Base-by-base conservation (phyloP, 176 grass and related monocot species). In the Triticum timopheevii region DNA sequence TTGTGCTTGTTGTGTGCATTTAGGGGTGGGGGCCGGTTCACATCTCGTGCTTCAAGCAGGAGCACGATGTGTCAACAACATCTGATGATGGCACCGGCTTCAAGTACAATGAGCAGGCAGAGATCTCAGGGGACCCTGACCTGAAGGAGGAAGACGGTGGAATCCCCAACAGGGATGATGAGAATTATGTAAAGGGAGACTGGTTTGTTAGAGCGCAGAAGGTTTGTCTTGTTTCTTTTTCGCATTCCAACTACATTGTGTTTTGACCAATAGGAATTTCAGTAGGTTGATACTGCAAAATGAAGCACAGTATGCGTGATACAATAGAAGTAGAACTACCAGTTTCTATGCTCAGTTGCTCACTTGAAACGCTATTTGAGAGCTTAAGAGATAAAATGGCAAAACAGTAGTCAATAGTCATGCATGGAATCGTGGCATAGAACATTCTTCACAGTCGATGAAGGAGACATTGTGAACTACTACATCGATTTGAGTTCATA, bases 11-110 rank as follows among this genome's bases (percentile, higher is more conserved):
- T 88, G 61, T 45, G 78, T 58, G 13, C 13, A 15, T 70, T 36
- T 54, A 97, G 95, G 92, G 61, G 79, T 78, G 89, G 80, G 89
- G 80, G 47, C 82, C 81, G 49, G 71, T 84, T 33, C 87, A 54
- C 54, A 45, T 78, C 10, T 92, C 86, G 0, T 90, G 91, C 87
- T 97, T 95, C 69, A 93, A 87, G 76, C 82, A 90, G 34, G 86
- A 86, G 13, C 87, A 90, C 59, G 93, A 92, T 69, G 93, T 68
- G 31, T 78, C 80, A 45, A 85, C 80, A 45, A 85, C 69, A 45
- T 80, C 85, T 33, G 80, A 72, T 12, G 84, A 88, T 69, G 73
- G 59, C 4, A 2, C n/a, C 8, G 39, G 40, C 64, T 83, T 86
- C 65, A 65, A 73, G 12, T 79, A 56, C 13, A 22, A 54, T 34